Conservation (phyloP, 129 eudicot species). For the Escallonia rubra region DNA sequence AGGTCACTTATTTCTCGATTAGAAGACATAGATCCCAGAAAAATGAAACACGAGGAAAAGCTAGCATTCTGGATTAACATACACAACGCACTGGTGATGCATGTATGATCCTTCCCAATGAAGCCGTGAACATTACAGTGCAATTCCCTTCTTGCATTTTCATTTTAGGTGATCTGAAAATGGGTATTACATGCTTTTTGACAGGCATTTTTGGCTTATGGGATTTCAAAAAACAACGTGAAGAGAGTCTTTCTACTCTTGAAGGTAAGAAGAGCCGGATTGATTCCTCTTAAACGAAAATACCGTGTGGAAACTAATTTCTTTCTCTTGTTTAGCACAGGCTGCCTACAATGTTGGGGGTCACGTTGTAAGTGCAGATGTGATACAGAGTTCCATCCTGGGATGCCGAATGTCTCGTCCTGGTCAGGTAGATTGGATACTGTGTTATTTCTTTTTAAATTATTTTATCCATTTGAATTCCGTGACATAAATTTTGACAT, state of each 20-base stretch:
- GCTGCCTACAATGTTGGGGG: slow-evolving; percentile 96
- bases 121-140: background rate
- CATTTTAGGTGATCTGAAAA: background rate
- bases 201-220: slow-evolving; percentile 96
- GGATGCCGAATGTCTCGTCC: slow-evolving; percentile 88
- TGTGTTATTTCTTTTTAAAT: background rate
- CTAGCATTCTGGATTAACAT: slow-evolving; percentile 96
- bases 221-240: slow-evolving; percentile 85
- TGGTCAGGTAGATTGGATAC: slow-evolving; percentile 64
- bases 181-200: background rate
- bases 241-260: slow-evolving; percentile 78
- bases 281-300: background rate
- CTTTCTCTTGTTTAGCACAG: slow-evolving; percentile 36
- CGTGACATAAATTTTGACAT: background rate
- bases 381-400: slow-evolving; percentile 74
- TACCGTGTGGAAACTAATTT: background rate
- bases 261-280: slow-evolving; percentile 41
- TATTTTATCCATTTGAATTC: background rate
- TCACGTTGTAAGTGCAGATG: slow-evolving; percentile 82
- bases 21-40: slow-evolving; percentile 81
- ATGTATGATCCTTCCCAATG: slow-evolving; percentile 41
- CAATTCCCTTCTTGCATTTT: background rate
- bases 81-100: slow-evolving; percentile 98
- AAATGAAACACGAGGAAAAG: slow-evolving; percentile 79
- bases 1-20: slow-evolving; percentile 76